Evolutionary conservation across 176 grass and related monocot genomes (phyloP).

Genomic region (Phyllostachys edulis): DNA sequence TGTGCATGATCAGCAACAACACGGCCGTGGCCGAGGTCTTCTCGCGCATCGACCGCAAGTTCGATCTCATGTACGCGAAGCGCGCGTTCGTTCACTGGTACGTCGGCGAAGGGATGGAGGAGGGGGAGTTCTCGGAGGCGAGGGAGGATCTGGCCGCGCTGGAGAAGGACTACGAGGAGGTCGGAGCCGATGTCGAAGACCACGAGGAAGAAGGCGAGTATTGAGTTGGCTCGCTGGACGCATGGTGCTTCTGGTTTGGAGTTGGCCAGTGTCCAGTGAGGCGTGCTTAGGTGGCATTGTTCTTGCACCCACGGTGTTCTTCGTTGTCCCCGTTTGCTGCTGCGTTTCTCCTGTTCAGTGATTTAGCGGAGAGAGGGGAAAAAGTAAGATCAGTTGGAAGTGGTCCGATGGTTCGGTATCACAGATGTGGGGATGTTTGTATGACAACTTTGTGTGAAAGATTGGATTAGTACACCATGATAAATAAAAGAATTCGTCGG

Average conservation of each 20-base stretch:
- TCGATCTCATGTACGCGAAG: constrained; percentile 82
- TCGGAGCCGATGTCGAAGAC: constrained; percentile 53
- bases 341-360: background rate
- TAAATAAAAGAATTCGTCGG: background rate
- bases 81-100: constrained; percentile 85
- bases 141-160: constrained; percentile 75
- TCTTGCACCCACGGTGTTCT: background rate
- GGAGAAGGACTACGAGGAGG: constrained; percentile 82
- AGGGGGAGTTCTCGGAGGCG: constrained; percentile 82
- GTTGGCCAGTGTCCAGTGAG: background rate
- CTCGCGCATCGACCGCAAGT: constrained; percentile 75
- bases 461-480: background rate
- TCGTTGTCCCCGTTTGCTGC: background rate
- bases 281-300: background rate
- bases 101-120: constrained; percentile 86
- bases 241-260: background rate
- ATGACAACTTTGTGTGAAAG: background rate
- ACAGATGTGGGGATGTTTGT: background rate
- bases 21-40: constrained; percentile 81
- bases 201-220: constrained; percentile 58
- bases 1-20: constrained; percentile 92
- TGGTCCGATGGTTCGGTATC: background rate
- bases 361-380: background rate
- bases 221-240: constrained; percentile 8
- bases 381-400: background rate